Base-by-base conservation (phyloP, 805 yeast species). In the Suhomyces canberraensis region DNA sequence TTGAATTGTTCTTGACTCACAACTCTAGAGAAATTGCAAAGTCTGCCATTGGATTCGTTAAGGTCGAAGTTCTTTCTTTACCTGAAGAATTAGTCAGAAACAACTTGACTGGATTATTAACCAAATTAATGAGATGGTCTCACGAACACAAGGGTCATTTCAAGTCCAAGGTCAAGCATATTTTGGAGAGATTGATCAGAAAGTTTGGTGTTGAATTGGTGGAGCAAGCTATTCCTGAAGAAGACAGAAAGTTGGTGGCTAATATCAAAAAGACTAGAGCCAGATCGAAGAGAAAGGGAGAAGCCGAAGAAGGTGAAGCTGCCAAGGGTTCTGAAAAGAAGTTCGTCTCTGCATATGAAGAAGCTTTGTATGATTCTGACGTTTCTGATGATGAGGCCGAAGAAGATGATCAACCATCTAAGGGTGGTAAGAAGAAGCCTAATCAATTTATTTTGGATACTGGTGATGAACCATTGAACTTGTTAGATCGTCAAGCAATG, bases 91-190 rank as follows among this genome's bases (percentile, higher is more conserved):
- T 81, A 47, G 79, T 93, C 37, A 75, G 73, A 47, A 73, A 79
- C 7, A 80, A 81, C 48, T 74, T 91, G 50, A 71, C 71, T 22
- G 80, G 76, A 8, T 64, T 93, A 35, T 66, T 93, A 36, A 69
- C 75, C 17, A 83, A 85, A 50, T 73, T 93, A 52, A 71, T 93
- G 76, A 79, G 80, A 43, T 90, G 97, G 93, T 87, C 96, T 28
- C 93, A 88, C 58, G 97, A 90, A 58, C 97, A 91, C 62, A 87
- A 88, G 54, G 95, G 95, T 32, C 96, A 89, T 56, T 93, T 93
- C 74, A 89, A 87, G 58, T 77, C 90, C 11, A 91, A 87, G 61
- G 91, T 93, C 25, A 87, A 88, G 66, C 97, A 93, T 55, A 84
- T 93, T 37, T 70, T 93, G 44, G 99, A 93, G 71, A 78, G 98